These are phyloP conservation scores for Lactarius hatsudake DNA, from an alignment of 768 basidiomycete species.

Conservation along the genomic window DNA sequence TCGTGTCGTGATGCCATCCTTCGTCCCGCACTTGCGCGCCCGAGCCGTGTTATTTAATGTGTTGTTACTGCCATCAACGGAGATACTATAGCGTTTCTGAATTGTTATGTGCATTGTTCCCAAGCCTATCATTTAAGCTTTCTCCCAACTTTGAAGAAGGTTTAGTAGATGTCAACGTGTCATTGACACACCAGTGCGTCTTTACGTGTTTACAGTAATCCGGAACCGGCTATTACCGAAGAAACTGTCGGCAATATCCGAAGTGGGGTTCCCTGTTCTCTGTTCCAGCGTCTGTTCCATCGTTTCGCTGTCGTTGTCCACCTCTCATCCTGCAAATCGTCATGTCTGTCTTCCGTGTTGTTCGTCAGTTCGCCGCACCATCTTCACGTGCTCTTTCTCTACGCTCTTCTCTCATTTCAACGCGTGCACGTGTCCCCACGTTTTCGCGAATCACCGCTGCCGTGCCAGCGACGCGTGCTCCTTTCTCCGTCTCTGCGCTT, in stretches of 20 bases:
- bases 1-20: background rate
- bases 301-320: background rate
- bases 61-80: background rate
- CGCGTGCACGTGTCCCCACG: constrained; percentile 31
- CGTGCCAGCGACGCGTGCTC: constrained; percentile 33
- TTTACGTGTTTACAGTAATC: background rate
- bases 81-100: background rate
- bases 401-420: constrained; percentile 29
- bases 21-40: background rate
- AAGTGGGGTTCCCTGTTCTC: background rate
- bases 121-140: background rate
- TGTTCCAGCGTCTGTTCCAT: background rate
- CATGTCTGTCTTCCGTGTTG: constrained; percentile 64
- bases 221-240: background rate
- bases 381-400: constrained; percentile 41
- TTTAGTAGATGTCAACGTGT: background rate
- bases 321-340: constrained; percentile 12
- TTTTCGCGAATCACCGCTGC: constrained; percentile 26
- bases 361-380: constrained; percentile 52
- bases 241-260: constrained; percentile 3
- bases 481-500: constrained; percentile 42
- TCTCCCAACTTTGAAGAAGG: background rate
- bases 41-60: background rate
- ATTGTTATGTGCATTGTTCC: background rate
- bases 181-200: background rate